phyloP scores from a whole-genome alignment of 1,284 basidiomycete genomes.

The Ustilago nuda region DNA sequence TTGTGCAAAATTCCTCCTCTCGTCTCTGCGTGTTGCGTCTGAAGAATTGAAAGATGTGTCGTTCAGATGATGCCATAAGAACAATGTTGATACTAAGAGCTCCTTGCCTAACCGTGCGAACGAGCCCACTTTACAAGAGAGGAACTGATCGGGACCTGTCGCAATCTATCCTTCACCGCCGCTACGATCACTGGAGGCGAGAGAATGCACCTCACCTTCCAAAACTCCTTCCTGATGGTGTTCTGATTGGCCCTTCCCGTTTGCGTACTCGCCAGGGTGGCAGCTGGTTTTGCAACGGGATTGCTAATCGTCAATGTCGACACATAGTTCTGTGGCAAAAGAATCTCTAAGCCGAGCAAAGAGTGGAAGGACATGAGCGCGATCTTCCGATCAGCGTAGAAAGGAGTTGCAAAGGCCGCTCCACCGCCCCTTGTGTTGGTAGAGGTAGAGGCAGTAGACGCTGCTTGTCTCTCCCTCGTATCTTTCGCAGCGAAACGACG shows the following conservation, averaged over 20 bases:
- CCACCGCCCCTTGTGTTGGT: slow-evolving; percentile 1
- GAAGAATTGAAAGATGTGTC: not conserved
- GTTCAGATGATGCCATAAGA: not conserved
- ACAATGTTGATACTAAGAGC: not conserved
- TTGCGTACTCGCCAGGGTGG: not conserved
- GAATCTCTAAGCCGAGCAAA: slow-evolving; percentile 33
- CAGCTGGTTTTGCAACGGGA: slow-evolving; percentile 31
- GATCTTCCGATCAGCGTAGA: slow-evolving; percentile 40
- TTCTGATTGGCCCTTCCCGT: slow-evolving; percentile 35
- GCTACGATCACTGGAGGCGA: slow-evolving; percentile 14
- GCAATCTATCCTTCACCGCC: slow-evolving; percentile 31
- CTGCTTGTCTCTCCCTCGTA: slow-evolving; percentile 28
- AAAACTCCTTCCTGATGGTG: slow-evolving; percentile 41
- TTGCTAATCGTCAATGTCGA: slow-evolving; percentile 30
- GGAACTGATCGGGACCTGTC: slow-evolving; percentile 27
- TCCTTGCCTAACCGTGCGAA: slow-evolving; percentile 21
- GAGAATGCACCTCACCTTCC: slow-evolving; percentile 39
- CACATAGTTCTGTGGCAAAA: slow-evolving; percentile 34
- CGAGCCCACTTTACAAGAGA: slow-evolving; percentile 43
- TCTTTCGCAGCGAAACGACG: slow-evolving; percentile 51
- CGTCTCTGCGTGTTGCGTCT: not conserved
- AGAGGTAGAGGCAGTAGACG: not conserved
- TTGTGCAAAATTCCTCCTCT: not conserved
- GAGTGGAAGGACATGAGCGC: slow-evolving; percentile 44
- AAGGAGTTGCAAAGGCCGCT: slow-evolving; percentile 20